A percentile compares a stretch with the other conserved stretches of the same genome.
These are phyloP conservation scores for Cucurbita ficifolia DNA, from an alignment of 306 rosid species.

Conservation along the genomic window DNA sequence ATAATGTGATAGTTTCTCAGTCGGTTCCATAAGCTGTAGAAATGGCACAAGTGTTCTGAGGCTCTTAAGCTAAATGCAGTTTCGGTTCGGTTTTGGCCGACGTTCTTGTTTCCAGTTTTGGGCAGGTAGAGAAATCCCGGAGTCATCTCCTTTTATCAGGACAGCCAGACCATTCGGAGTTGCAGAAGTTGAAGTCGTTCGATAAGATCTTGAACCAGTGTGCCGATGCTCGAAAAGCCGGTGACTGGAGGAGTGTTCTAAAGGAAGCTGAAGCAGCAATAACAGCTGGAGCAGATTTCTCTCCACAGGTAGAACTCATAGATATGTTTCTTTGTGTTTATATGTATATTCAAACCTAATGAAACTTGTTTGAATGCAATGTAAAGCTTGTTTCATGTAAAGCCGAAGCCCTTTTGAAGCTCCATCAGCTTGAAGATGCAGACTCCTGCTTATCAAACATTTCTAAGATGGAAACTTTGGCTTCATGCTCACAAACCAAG, in stretches of 20 bases:
- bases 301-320: conserved; percentile 47
- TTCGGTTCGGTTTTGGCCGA: neutral
- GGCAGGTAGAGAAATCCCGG: conserved; percentile 47
- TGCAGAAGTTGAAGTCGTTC: conserved; percentile 48
- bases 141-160: conserved; percentile 46
- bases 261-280: conserved; percentile 60
- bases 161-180: conserved; percentile 48
- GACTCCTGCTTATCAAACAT: conserved; percentile 33
- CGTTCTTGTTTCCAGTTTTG: conserved; percentile 27
- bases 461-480: conserved; percentile 48
- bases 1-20: neutral
- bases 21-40: neutral
- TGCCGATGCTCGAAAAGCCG: conserved; percentile 41
- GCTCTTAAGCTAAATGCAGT: neutral
- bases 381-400: conserved; percentile 64
- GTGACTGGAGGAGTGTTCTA: conserved; percentile 66
- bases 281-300: conserved; percentile 58
- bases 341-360: neutral
- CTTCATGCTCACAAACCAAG: conserved; percentile 37
- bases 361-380: conserved; percentile 3
- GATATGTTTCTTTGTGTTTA: neutral
- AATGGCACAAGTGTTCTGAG: neutral
- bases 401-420: conserved; percentile 64
- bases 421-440: conserved; percentile 71
- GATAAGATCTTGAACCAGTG: conserved; percentile 63